These are phyloP conservation scores for Ogataea siamensis DNA, from an alignment of 805 yeast species.

Conservation along the genomic window DNA sequence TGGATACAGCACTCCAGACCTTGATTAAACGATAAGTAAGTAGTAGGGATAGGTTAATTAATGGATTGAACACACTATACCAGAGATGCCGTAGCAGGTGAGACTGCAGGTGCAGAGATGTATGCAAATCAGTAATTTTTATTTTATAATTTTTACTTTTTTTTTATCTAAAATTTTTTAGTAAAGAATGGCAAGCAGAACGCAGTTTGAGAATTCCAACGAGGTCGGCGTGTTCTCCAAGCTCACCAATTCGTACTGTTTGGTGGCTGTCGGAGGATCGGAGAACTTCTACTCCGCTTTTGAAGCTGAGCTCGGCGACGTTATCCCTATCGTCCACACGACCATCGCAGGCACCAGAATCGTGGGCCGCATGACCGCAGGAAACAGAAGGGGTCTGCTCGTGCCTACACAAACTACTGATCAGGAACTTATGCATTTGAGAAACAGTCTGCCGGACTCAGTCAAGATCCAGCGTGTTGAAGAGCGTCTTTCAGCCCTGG, in stretches of 20 bases:
- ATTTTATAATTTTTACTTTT: background rate
- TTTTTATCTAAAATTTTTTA: conserved; percentile 2
- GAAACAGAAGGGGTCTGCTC: conserved; percentile 93
- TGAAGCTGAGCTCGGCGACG: conserved; percentile 96
- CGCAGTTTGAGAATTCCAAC: conserved; percentile 81
- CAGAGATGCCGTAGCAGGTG: too few relatives aligned
- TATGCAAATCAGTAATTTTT: too few relatives aligned
- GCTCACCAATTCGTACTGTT: conserved; percentile 91
- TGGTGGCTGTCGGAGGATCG: conserved; percentile 97
- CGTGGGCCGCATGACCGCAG: conserved; percentile 97
- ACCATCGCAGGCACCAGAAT: conserved; percentile 98
- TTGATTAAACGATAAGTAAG: background rate
- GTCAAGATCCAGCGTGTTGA: conserved; percentile 97
- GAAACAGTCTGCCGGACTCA: conserved; percentile 93
- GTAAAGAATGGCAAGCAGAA: conserved; percentile 59
- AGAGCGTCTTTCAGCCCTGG: conserved; percentile 94
- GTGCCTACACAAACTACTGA: conserved; percentile 98
- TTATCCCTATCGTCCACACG: conserved; percentile 93
- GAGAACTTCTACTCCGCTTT: conserved; percentile 83
- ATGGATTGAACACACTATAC: too few relatives aligned
- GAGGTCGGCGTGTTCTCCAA: conserved; percentile 94
- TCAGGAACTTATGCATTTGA: conserved; percentile 94
- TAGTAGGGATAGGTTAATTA: too few relatives aligned
- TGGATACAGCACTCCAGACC: conserved; percentile 34
- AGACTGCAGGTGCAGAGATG: conserved; percentile 5